Evolutionary conservation across 495 filamentous ascomycete genomes (phyloP), one percentile per base, ranked within the genome.

Genomic region (Tetracladium marchalianum): DNA sequence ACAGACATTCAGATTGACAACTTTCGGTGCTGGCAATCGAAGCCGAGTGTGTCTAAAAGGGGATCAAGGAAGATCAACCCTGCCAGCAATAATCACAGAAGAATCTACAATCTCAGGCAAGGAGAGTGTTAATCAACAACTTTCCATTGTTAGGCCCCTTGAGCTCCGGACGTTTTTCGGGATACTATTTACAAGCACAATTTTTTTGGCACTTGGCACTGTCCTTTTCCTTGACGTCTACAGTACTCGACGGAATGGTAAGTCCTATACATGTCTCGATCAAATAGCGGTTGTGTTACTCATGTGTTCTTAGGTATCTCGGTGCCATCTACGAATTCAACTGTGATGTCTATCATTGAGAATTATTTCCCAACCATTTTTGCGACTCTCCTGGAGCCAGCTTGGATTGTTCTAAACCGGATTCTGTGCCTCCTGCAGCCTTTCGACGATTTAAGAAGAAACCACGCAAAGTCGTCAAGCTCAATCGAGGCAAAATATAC

Each of bases 281-380:
- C 13, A 19, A 22, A 1, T 15, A 33, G 35, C 11, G 10, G 5
- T 11, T 34, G 16, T 19, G 36, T 41, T n/a, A 38, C 11, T 34
- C n/a, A 16, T 13, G 19, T 6, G 41, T 17, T 33, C 39, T 27
- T 31, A 71, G 69, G 71, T 1, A 46, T 74, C 1, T 46, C 60
- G 4, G 50, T 61, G 0, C 65, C 71, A 7, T 65, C 66, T 5
- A 31, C 44, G 0, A 67, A 60, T 34, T 39, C 55, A 11, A 37
- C 69, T 13, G 46, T 70, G 1, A 35, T 58, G 4, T 65, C 69
- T 16, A 13, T 75, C 5, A 19, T 71, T 0, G 57, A 66, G n/a
- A 69, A 67, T 31, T 71, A 69, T 39, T 38, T 70, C 0, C 71
- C 72, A 1, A 73, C 67, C 0, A 47, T 53, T 5, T 51, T 72